These are phyloP conservation scores for Trichoderma guizhouense DNA, from an alignment of 2,329 filamentous ascomycete genomes.

Conservation along the genomic window DNA sequence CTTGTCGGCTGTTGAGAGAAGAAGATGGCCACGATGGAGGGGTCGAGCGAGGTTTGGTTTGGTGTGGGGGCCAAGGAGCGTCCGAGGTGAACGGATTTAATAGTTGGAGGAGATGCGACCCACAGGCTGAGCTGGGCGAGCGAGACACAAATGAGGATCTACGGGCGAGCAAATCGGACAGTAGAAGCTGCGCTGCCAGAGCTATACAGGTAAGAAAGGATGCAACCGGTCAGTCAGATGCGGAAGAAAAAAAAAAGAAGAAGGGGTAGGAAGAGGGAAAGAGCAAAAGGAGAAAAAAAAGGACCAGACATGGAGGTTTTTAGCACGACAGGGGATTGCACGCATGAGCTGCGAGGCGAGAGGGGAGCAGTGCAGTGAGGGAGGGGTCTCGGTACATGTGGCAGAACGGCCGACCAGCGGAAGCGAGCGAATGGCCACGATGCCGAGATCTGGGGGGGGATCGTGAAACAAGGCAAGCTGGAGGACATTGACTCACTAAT, in stretches of 20 bases:
- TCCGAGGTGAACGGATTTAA: slow-evolving; percentile 11
- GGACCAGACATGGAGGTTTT: background rate
- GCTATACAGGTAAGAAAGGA: background rate
- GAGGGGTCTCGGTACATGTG: slow-evolving; percentile 13
- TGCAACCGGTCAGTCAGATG: background rate
- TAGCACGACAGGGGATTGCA: background rate
- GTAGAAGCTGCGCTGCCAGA: background rate
- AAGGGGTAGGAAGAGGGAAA: background rate
- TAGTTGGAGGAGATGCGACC: slow-evolving; percentile 8
- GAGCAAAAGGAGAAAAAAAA: background rate
- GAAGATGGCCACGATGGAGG: slow-evolving; percentile 10
- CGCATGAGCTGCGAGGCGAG: background rate
- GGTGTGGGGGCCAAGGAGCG: slow-evolving; percentile 11
- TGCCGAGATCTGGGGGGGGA: slow-evolving; percentile 11
- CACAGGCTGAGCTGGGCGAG: background rate
- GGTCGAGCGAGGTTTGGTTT: slow-evolving; percentile 12
- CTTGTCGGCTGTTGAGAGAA: background rate
- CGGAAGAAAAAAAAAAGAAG: background rate
- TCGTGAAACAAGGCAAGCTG: background rate
- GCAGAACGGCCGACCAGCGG: background rate
- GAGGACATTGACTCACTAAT: background rate
- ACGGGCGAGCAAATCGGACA: background rate
- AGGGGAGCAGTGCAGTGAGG: slow-evolving; percentile 2
- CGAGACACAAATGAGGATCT: slow-evolving; percentile 8
- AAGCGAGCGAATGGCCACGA: slow-evolving; percentile 10